These are phyloP conservation scores for Plantago major DNA, from an alignment of 257 asterid species.

Conservation along the genomic window DNA sequence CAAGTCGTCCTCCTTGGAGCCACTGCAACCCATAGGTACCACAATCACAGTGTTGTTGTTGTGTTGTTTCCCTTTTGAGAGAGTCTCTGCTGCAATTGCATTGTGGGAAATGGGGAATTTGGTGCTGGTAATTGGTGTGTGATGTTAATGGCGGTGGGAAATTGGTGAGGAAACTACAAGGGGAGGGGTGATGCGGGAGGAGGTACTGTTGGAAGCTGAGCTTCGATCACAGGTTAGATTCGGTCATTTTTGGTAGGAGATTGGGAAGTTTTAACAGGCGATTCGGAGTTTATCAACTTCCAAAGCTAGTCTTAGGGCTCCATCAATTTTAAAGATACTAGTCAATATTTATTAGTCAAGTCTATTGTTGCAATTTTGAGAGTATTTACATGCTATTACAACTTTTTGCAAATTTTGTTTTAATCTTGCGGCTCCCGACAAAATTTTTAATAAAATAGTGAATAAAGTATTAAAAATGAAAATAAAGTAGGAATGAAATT, in stretches of 20 bases:
- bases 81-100: slow-evolving; percentile 33
- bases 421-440: too few relatives aligned
- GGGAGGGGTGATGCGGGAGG: slow-evolving; percentile 8
- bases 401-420: too few relatives aligned
- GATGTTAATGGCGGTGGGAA: slow-evolving; percentile 17
- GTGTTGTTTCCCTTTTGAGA: slow-evolving; percentile 21
- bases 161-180: slow-evolving; percentile 29
- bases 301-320: slow-evolving; percentile 8
- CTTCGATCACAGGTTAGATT: too few relatives aligned
- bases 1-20: slow-evolving; percentile 67
- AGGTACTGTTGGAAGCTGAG: slow-evolving; percentile 19
- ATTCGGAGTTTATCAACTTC: slow-evolving; percentile 1
- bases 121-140: too few relatives aligned
- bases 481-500: too few relatives aligned
- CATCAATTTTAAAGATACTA: background rate
- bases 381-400: too few relatives aligned
- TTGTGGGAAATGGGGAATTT: slow-evolving; percentile 16
- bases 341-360: too few relatives aligned
- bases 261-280: background rate
- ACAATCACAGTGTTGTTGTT: background rate
- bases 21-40: slow-evolving; percentile 68
- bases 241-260: slow-evolving; percentile 16
- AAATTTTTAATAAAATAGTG: too few relatives aligned
- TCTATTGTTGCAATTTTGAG: too few relatives aligned
- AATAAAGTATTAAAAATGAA: too few relatives aligned